Conservation (phyloP, 495 filamentous ascomycete species). For the Penicillium samsonianum region DNA sequence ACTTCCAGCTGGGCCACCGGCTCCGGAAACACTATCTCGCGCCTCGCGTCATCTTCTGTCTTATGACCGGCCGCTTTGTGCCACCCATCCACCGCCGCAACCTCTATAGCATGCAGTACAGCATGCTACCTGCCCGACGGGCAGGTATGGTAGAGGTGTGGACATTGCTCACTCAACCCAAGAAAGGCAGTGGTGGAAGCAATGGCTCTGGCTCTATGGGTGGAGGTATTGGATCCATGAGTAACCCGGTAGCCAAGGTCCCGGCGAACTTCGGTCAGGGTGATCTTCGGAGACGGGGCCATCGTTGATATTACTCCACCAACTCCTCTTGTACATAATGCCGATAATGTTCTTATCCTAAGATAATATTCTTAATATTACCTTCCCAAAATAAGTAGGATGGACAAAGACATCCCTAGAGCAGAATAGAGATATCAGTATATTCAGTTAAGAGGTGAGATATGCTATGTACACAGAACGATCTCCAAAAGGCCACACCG, state of each 20-base stretch:
- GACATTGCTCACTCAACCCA: slow-evolving; percentile 65
- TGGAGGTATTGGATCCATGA: slow-evolving; percentile 31
- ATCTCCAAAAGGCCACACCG: background rate
- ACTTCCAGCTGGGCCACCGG: slow-evolving; percentile 89
- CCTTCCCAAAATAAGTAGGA: background rate
- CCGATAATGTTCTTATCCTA: slow-evolving; percentile 10
- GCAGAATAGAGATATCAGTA: background rate
- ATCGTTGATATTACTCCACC: slow-evolving; percentile 43
- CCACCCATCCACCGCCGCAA: slow-evolving; percentile 92
- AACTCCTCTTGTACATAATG: slow-evolving; percentile 11
- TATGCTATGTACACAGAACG: slow-evolving; percentile 8
- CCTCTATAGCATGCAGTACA: slow-evolving; percentile 96
- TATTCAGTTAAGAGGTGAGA: background rate
- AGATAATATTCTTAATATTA: background rate
- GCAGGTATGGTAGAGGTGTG: slow-evolving; percentile 84
- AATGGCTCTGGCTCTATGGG: slow-evolving; percentile 29
- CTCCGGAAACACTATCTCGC: slow-evolving; percentile 95
- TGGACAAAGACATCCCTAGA: background rate
- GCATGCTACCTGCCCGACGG: slow-evolving; percentile 85
- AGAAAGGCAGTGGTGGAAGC: slow-evolving; percentile 35
- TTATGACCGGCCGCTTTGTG: slow-evolving; percentile 85
- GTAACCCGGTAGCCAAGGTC: slow-evolving; percentile 37
- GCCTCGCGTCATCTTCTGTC: slow-evolving; percentile 79
- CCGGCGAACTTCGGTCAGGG: slow-evolving; percentile 39
- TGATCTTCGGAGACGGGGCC: slow-evolving; percentile 40